phyloP scores from a whole-genome alignment of 2,329 filamentous ascomycete genomes.

The Paecilomyces formosus region DNA sequence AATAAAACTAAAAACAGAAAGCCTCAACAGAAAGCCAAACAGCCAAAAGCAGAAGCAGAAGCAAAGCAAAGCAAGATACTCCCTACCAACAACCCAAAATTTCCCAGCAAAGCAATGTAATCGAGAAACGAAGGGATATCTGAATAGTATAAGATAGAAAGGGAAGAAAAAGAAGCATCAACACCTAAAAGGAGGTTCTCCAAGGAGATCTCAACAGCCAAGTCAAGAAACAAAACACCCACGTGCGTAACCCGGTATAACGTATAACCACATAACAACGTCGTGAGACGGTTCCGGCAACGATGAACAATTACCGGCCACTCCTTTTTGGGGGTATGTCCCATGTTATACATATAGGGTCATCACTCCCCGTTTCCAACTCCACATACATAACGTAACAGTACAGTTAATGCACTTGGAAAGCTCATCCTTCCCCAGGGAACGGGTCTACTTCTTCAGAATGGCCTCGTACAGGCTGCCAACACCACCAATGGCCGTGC shows the following conservation, averaged over 20 bases:
- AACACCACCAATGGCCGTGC: constrained; percentile 33
- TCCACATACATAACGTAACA: not conserved
- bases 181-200: constrained; percentile 9
- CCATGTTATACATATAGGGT: not conserved
- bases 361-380: not conserved
- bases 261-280: not conserved
- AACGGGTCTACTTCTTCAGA: constrained; percentile 27
- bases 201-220: not conserved
- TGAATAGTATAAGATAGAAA: constrained; percentile 7
- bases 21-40: not conserved
- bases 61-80: constrained; percentile 3
- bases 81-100: not conserved
- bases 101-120: constrained; percentile 3
- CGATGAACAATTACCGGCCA: not conserved
- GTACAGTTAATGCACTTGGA: not conserved
- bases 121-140: constrained; percentile 15
- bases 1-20: no score
- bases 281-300: not conserved
- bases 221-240: not conserved
- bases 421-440: constrained; percentile 1
- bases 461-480: constrained; percentile 41
- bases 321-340: not conserved
- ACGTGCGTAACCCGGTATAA: not conserved
- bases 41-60: not conserved
- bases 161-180: constrained; percentile 4